Percentiles rank a stretch among this genome's conserved stretches.
These are phyloP conservation scores for Parastagonospora avenae DNA, from an alignment of 2,329 filamentous ascomycete genomes.

Conservation along the genomic window DNA sequence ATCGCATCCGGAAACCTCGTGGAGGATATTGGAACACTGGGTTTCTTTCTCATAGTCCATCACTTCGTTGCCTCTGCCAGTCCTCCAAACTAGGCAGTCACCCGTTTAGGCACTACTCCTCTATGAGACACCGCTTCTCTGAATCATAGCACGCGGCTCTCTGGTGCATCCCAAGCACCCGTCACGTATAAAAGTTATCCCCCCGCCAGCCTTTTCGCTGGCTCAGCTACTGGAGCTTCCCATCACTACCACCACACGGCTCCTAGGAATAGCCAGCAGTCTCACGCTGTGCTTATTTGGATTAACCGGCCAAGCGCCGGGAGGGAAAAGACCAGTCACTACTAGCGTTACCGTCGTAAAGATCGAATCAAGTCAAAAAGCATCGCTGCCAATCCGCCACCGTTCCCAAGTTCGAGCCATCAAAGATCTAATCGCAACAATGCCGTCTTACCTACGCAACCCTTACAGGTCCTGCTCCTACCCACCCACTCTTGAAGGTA, in stretches of 20 bases:
- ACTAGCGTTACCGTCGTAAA: conserved; percentile 27
- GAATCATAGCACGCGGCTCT: conserved; percentile 24
- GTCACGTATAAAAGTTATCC: conserved; percentile 38
- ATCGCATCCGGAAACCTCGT: conserved; percentile 25
- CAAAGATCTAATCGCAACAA: conserved; percentile 32
- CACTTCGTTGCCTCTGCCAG: conserved; percentile 7
- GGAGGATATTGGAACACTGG: conserved; percentile 22
- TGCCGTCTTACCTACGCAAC: conserved; percentile 42
- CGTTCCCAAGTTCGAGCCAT: conserved; percentile 26
- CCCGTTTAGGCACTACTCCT: conserved; percentile 31
- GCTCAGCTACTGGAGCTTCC: conserved; percentile 22
- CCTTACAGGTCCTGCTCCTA: conserved; percentile 41
- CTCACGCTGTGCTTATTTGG: conserved; percentile 24
- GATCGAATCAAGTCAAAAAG: conserved; percentile 30
- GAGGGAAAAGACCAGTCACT: conserved; percentile 21
- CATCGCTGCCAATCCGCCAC: conserved; percentile 27
- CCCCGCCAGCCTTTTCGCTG: conserved; percentile 20
- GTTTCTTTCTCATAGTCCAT: conserved; percentile 17
- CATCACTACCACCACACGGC: conserved; percentile 19
- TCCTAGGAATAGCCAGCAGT: conserved; percentile 15
- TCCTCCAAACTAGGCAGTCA: conserved; percentile 32
- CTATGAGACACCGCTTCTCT: conserved; percentile 17
- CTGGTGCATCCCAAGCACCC: conserved; percentile 30
- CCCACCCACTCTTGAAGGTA: conserved; percentile 40
- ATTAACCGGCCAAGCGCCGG: conserved; percentile 42